Evolutionary conservation across 306 rosid genomes (phyloP).

Genomic region (Erythrophleum fordii): DNA sequence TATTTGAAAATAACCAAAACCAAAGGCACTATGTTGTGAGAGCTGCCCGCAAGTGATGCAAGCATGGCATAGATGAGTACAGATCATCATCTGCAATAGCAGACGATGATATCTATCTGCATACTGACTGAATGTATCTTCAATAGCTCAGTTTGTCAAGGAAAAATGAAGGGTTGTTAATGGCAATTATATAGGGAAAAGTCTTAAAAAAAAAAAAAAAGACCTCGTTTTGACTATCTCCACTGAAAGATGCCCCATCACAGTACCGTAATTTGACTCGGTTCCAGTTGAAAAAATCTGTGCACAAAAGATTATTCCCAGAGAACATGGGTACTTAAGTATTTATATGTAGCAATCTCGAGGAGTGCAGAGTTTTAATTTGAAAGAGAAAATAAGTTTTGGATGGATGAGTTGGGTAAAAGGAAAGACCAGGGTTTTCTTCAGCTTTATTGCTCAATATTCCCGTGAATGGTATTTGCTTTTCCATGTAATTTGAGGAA

Average conservation of each 20-base stretch:
- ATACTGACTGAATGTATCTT: not conserved
- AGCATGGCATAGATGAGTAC: not conserved
- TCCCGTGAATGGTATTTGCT: conserved; percentile 74
- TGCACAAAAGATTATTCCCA: conserved; percentile 23
- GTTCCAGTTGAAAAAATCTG: conserved; percentile 95
- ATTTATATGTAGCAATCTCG: conserved; percentile 25
- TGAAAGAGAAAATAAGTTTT: conserved; percentile 8
- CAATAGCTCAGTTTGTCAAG: not conserved
- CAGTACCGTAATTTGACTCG: conserved; percentile 85
- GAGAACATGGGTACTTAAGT: not conserved
- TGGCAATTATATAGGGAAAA: not conserved
- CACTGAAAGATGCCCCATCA: conserved; percentile 90
- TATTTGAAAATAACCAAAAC: not conserved
- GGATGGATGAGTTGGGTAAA: conserved; percentile 16
- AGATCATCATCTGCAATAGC: not conserved
- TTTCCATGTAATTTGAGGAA: conserved; percentile 83
- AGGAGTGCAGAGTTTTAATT: conserved; percentile 12
- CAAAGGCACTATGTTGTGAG: not conserved
- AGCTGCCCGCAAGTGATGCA: not conserved
- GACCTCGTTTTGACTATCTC: conserved; percentile 76
- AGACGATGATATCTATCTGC: not conserved
- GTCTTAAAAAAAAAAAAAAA: not conserved
- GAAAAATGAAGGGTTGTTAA: not conserved
- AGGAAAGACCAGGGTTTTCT: conserved; percentile 72
- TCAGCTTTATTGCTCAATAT: conserved; percentile 76